Evolutionary conservation across 2,329 filamentous ascomycete species (phyloP), one percentile per base, ranked within the genome.

Genomic region (Domatiomyces globalis): DNA sequence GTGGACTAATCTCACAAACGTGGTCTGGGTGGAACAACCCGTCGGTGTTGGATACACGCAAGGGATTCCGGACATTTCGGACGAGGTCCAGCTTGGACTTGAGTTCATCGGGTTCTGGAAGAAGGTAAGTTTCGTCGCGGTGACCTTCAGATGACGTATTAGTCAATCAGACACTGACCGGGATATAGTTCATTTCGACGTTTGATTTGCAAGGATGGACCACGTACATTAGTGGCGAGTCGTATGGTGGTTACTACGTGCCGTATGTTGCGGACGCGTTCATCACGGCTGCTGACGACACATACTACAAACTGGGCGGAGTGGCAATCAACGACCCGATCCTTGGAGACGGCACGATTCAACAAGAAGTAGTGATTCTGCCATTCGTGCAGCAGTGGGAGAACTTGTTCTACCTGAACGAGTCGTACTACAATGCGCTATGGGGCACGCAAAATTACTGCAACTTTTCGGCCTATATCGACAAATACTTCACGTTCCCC

Each of bases 31-130:
- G 15, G 53, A 57, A 27, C 54, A 60, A 43, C 71, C 70, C 0
- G 70, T 78, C n/a, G 74, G 75, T 42, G 84, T 83, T 0, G 85
- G 85, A 6, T 88, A 84, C 63, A 54, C 51, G n/a, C 43, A 42
- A 36, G 55, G 54, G 4, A 53, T 55, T 25, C 65, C 63, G 2
- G 69, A 71, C 54, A 72, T 73, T 61, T 72, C 66, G 17, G 65
- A 70, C 53, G 72, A 76, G 57, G 67, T 71, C 9, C 68, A 74
- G 43, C 66, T 47, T 18, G 45, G 20, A 10, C 45, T 8, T 18
- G 45, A 88, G 57, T 86, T 89, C 63, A 71, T 83, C n/a, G 82
- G 82, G 47, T 90, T 87, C 68, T 87, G 80, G 73, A 80, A 81
- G 68, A 86, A 86, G 67, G 33, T 39, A 39, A 15, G 33, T 39